phyloP scores from a whole-genome alignment of 176 grass and related monocot species.

The Avena insularis region DNA sequence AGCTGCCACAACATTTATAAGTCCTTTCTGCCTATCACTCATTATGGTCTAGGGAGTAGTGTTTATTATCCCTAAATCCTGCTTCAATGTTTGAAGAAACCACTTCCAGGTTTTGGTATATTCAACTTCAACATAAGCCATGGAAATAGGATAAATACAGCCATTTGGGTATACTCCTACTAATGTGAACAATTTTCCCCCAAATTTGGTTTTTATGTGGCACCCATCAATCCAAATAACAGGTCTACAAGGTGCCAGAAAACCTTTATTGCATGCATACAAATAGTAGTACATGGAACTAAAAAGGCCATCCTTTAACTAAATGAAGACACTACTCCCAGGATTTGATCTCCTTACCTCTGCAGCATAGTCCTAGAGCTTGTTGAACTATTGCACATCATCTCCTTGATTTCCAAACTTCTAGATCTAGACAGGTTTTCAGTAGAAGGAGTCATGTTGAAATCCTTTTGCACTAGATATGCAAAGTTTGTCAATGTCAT shows the following conservation, averaged over 20 bases:
- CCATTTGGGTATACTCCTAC: not conserved
- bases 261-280: not conserved
- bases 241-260: not conserved
- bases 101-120: not conserved
- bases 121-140: not conserved
- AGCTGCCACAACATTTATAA: no score
- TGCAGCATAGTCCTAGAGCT: no score
- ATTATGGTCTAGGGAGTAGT: not conserved
- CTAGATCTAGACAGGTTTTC: no score
- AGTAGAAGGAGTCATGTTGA: no score
- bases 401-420: no score
- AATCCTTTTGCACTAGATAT: no score
- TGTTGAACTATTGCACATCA: no score
- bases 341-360: no score
- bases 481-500: no score
- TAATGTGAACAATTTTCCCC: not conserved
- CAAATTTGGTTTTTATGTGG: not conserved
- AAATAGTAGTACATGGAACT: not conserved
- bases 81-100: not conserved
- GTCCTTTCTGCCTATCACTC: not conserved
- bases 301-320: not conserved
- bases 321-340: no score
- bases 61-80: not conserved
- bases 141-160: not conserved
- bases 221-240: not conserved